Conservation (phyloP, 345 rosid genomes). For the Hirschfeldia incana region DNA sequence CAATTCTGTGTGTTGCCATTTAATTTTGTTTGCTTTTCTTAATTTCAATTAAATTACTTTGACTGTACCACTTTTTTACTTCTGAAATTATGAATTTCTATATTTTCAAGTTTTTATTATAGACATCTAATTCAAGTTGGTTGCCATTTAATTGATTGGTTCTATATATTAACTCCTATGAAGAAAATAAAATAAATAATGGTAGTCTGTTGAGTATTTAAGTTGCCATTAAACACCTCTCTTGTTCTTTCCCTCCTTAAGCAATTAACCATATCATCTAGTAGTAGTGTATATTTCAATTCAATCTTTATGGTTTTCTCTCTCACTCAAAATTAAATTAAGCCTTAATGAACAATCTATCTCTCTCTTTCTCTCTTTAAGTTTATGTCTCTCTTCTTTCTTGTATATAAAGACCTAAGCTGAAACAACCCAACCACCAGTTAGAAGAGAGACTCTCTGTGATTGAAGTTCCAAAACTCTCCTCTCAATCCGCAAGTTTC, state of each 20-base stretch:
- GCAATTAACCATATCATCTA: background rate
- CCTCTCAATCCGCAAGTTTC: slow-evolving; percentile 25
- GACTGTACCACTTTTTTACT: slow-evolving; percentile 44
- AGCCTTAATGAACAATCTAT: slow-evolving; percentile 63
- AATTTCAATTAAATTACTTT: slow-evolving; percentile 53
- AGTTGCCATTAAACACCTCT: slow-evolving; percentile 52
- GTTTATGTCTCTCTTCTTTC: slow-evolving; percentile 41
- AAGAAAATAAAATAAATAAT: slow-evolving; percentile 40
- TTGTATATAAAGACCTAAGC: slow-evolving; percentile 57
- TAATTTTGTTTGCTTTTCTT: slow-evolving; percentile 42
- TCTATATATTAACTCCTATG: slow-evolving; percentile 57
- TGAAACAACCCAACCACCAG: slow-evolving; percentile 42
- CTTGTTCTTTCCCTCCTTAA: slow-evolving; percentile 36
- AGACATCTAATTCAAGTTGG: slow-evolving; percentile 48
- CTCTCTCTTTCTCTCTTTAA: slow-evolving; percentile 35
- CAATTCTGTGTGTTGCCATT: slow-evolving; percentile 47
- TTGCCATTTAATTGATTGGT: slow-evolving; percentile 66
- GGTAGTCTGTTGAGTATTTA: slow-evolving; percentile 40
- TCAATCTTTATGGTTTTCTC: slow-evolving; percentile 45
- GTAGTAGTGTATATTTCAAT: slow-evolving; percentile 23
- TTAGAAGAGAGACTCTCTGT: slow-evolving; percentile 30
- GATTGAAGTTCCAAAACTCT: slow-evolving; percentile 21
- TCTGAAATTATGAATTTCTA: slow-evolving; percentile 45
- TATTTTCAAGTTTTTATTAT: slow-evolving; percentile 26
- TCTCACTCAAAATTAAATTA: slow-evolving; percentile 69